Evolutionary conservation across 2,329 filamentous ascomycete species (phyloP).

Genomic region (Colletotrichum viniferum): DNA sequence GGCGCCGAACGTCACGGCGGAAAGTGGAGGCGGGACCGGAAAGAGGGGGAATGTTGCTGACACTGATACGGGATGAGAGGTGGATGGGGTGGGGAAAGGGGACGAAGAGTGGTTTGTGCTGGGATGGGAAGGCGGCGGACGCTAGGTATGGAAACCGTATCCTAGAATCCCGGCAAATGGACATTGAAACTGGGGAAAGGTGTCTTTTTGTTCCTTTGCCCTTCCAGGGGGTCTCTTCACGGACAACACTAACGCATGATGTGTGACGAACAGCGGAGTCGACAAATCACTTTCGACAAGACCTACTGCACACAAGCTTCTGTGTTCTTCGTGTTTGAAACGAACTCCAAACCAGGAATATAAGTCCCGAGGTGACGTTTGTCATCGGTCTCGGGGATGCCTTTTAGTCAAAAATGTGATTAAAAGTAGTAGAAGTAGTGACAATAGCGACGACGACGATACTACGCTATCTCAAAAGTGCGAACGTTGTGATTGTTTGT

Average conservation of each 20-base stretch:
- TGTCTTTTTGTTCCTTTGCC: background rate
- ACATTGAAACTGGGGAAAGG: background rate
- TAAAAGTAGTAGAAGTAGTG: accelerated
- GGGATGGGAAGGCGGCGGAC: background rate
- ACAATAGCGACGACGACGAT: too few relatives aligned
- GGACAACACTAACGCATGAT: background rate
- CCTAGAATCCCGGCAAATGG: background rate
- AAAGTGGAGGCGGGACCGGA: conserved; percentile 20
- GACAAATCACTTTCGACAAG: background rate
- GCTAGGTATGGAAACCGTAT: background rate
- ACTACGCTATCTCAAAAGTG: background rate
- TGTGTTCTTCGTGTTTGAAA: background rate
- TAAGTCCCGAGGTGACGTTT: background rate
- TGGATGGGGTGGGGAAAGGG: conserved; percentile 3
- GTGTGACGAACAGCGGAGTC: background rate
- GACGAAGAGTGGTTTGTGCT: background rate
- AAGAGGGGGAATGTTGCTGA: background rate
- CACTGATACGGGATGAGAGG: background rate
- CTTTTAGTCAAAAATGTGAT: background rate
- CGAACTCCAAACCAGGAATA: background rate
- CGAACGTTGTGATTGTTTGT: background rate
- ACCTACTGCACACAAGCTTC: background rate
- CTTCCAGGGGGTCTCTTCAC: background rate
- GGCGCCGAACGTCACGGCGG: background rate
- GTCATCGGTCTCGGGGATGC: background rate